Conservation (phyloP, 2,329 filamentous ascomycete genomes). For the Pseudogymnoascus verrucosus region DNA sequence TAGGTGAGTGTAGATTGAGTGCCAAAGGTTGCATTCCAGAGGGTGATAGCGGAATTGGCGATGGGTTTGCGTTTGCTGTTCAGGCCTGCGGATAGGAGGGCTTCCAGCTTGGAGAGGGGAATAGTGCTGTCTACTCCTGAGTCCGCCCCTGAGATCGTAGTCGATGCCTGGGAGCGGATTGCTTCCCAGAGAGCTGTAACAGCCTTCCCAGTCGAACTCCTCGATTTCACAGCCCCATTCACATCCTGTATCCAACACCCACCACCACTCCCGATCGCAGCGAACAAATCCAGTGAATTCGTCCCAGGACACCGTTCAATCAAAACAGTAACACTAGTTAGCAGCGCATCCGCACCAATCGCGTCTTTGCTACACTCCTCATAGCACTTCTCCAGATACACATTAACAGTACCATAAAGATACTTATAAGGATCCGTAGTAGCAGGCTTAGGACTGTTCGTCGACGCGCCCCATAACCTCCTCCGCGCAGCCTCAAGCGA, state of each 20-base stretch:
- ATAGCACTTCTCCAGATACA: conserved; percentile 49
- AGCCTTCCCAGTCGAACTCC: conserved; percentile 27
- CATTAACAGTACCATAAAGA: conserved; percentile 53
- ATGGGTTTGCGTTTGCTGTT: conserved; percentile 47
- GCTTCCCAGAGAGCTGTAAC: conserved; percentile 43
- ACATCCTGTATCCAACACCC: conserved; percentile 56
- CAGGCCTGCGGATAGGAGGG: conserved; percentile 47
- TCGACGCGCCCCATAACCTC: conserved; percentile 55
- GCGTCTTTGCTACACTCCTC: conserved; percentile 30
- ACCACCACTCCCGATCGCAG: conserved; percentile 54
- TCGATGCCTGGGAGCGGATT: conserved; percentile 30
- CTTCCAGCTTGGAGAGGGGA: conserved; percentile 46
- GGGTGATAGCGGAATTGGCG: conserved; percentile 45
- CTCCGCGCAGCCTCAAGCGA: conserved; percentile 58
- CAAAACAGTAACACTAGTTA: conserved; percentile 31
- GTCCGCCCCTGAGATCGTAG: conserved; percentile 30
- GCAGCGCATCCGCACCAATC: conserved; percentile 42
- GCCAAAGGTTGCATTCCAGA: conserved; percentile 68
- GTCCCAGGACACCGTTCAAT: conserved; percentile 33
- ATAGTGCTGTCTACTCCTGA: conserved; percentile 30
- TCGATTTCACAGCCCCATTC: conserved; percentile 35
- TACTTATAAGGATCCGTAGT: conserved; percentile 54
- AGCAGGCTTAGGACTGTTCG: conserved; percentile 32
- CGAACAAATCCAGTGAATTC: conserved; percentile 47
- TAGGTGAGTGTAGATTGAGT: conserved; percentile 51